phyloP scores from a whole-genome alignment of 1,284 basidiomycete species.

The Sporisorium iseilematis-ciliati region DNA sequence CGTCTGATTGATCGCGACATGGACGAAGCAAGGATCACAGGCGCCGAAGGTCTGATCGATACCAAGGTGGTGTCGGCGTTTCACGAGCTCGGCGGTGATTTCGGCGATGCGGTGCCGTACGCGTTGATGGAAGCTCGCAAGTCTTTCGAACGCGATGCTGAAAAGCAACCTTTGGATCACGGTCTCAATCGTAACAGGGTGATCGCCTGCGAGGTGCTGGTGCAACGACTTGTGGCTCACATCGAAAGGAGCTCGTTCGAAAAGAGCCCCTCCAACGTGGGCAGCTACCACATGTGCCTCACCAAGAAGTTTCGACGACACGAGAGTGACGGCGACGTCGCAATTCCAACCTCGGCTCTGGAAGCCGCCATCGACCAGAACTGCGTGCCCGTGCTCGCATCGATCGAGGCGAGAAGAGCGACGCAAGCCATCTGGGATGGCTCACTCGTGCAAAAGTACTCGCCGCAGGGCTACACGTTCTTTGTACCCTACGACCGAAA shows the following conservation, averaged over 20 bases:
- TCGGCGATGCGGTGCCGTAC: constrained; percentile 57
- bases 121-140: constrained; percentile 57
- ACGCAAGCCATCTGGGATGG: constrained; percentile 60
- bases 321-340: constrained; percentile 54
- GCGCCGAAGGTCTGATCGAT: constrained; percentile 51
- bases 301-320: constrained; percentile 56
- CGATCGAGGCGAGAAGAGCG: constrained; percentile 47
- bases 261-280: constrained; percentile 7
- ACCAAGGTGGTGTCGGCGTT: constrained; percentile 49
- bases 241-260: constrained; percentile 40
- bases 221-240: constrained; percentile 53
- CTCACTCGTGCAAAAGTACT: constrained; percentile 48
- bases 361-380: constrained; percentile 63
- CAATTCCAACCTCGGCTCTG: constrained; percentile 52
- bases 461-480: constrained; percentile 44
- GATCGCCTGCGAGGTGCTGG: constrained; percentile 56
- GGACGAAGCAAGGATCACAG: constrained; percentile 51
- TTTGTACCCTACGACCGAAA: constrained; percentile 54
- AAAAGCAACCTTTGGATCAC: constrained; percentile 34
- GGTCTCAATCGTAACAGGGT: constrained; percentile 35
- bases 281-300: constrained; percentile 43
- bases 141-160: constrained; percentile 38
- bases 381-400: constrained; percentile 47
- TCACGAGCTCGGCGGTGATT: constrained; percentile 57
- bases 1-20: constrained; percentile 56